phyloP scores from a whole-genome alignment of 2,329 filamentous ascomycete genomes.

The Xylariaceae sp. region DNA sequence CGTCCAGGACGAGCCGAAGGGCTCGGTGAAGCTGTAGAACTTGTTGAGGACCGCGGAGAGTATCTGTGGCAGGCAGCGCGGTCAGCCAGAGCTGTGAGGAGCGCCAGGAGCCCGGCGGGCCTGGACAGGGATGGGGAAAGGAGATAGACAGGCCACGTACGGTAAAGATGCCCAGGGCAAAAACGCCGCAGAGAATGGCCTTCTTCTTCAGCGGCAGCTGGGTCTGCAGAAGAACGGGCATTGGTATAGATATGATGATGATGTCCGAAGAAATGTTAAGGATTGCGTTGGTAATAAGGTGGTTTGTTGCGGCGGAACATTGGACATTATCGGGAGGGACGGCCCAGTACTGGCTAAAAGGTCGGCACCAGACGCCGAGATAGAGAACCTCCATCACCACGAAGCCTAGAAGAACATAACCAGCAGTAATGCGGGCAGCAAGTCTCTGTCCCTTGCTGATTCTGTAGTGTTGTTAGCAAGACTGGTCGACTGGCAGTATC shows the following conservation, averaged over 20 bases:
- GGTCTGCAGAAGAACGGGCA: constrained; percentile 44
- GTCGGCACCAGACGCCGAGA: constrained; percentile 45
- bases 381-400: constrained; percentile 44
- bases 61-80: constrained; percentile 29
- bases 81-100: background rate
- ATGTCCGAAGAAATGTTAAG: constrained; percentile 55
- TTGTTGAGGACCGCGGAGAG: constrained; percentile 42
- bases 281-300: constrained; percentile 49
- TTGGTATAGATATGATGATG: constrained; percentile 50
- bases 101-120: no score
- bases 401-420: constrained; percentile 40
- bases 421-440: constrained; percentile 39
- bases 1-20: constrained; percentile 31
- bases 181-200: constrained; percentile 38
- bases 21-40: constrained; percentile 33
- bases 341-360: constrained; percentile 50
- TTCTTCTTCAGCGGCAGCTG: constrained; percentile 45
- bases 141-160: constrained; percentile 23
- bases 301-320: constrained; percentile 49
- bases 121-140: background rate
- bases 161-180: constrained; percentile 39
- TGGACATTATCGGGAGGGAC: constrained; percentile 46
- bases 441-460: constrained; percentile 38
- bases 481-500: no score
- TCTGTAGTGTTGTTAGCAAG: constrained; percentile 15